Percentiles rank a stretch among this genome's conserved stretches.
Evolutionary conservation across 345 rosid genomes (phyloP).

Genomic region (Eucalyptus sideroxylon): DNA sequence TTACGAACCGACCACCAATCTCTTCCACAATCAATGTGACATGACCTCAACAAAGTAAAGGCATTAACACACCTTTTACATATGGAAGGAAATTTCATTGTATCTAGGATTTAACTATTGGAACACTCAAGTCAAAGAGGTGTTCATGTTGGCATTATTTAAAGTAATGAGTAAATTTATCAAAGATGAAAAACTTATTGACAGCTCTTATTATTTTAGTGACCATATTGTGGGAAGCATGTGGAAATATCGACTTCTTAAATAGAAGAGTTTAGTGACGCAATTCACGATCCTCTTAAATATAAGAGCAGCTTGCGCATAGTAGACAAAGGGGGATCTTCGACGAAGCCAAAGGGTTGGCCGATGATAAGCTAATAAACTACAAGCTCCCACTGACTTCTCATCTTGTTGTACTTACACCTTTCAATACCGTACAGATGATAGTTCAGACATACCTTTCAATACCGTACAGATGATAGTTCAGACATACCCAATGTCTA

Average conservation of each 20-base stretch:
- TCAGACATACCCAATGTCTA: too few relatives aligned
- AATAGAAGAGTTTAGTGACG: neutral
- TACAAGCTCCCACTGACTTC: neutral
- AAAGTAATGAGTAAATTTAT: neutral
- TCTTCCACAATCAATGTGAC: rapidly evolving
- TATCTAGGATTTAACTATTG: rapidly evolving
- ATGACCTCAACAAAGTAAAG: neutral
- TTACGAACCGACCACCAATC: rapidly evolving
- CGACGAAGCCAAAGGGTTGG: neutral
- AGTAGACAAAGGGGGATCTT: neutral
- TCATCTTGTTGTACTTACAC: neutral
- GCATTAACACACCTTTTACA: neutral
- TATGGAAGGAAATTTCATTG: neutral
- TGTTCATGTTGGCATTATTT: neutral
- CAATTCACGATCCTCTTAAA: neutral
- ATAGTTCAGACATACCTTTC: too few relatives aligned
- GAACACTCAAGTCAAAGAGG: neutral
- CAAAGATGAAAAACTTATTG: neutral
- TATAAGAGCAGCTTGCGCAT: neutral
- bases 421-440: too few relatives aligned
- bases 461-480: too few relatives aligned
- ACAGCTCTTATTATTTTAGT: neutral
- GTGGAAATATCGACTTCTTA: too few relatives aligned
- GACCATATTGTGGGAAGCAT: neutral
- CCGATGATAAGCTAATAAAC: neutral